Conservation (phyloP, 2,329 filamentous ascomycete species). For the Piedraia hortae region DNA sequence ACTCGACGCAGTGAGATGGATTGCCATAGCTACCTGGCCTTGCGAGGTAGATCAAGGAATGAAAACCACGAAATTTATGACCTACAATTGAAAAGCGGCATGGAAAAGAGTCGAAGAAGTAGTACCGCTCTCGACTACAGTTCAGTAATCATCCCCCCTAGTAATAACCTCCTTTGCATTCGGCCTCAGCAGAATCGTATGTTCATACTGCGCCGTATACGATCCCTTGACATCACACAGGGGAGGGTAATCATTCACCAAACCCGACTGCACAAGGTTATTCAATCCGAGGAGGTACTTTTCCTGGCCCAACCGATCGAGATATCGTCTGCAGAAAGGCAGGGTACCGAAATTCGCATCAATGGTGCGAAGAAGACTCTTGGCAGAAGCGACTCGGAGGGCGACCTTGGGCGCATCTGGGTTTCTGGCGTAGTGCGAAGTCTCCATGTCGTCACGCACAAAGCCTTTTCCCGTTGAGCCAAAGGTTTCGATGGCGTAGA, state of each 20-base stretch:
- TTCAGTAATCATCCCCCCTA: conserved; percentile 14
- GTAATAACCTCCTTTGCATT: conserved; percentile 17
- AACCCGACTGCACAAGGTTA: conserved; percentile 26
- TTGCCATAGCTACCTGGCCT: too few species aligned
- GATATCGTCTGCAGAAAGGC: conserved; percentile 32
- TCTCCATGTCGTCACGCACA: conserved; percentile 19
- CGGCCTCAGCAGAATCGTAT: conserved; percentile 18
- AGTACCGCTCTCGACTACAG: too few species aligned
- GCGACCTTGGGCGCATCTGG: conserved; percentile 14
- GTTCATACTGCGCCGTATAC: conserved; percentile 37
- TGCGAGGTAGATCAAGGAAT: too few species aligned
- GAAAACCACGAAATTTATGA: too few species aligned
- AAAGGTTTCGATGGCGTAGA: conserved; percentile 32
- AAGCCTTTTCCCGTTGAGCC: conserved; percentile 26
- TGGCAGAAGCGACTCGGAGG: conserved; percentile 24
- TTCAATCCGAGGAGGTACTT: conserved; percentile 32
- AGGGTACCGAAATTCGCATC: conserved; percentile 34
- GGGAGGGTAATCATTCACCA: conserved; percentile 29
- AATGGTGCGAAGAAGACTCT: conserved; percentile 29
- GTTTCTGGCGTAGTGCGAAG: conserved; percentile 13
- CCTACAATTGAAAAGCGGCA: too few species aligned
- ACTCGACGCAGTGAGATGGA: too few species aligned
- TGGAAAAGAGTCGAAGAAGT: too few species aligned
- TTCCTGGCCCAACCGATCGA: conserved; percentile 33
- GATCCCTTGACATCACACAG: conserved; percentile 30